Conservation (phyloP, 306 rosid species). For the Astragalus glycyphyllos region DNA sequence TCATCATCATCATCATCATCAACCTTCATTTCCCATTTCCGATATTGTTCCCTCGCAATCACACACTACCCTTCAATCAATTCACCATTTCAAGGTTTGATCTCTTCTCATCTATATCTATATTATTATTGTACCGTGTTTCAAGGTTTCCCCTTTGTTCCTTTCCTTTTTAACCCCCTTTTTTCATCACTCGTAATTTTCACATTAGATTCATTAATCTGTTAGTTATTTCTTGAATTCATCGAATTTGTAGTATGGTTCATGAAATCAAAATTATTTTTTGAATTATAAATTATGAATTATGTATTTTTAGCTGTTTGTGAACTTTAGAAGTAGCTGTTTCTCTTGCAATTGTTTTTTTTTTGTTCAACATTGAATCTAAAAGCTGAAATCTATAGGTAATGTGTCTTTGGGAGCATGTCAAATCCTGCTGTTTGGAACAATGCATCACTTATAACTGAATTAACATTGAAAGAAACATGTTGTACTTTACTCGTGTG, state of each 20-base stretch:
- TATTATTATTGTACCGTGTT: not conserved
- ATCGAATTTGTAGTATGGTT: not conserved
- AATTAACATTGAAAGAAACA: constrained; percentile 12
- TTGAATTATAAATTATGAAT: not conserved
- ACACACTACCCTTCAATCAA: constrained; percentile 1
- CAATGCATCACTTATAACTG: constrained; percentile 4
- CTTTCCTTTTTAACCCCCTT: not conserved
- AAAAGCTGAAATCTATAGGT: not conserved
- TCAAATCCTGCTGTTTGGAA: not conserved
- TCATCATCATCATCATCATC: no score
- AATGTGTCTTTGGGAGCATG: constrained; percentile 18
- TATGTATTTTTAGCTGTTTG: not conserved
- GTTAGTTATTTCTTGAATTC: not conserved
- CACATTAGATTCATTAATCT: not conserved
- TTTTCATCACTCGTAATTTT: not conserved
- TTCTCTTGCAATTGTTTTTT: constrained; percentile 1
- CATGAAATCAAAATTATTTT: not conserved
- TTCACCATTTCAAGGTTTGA: constrained; percentile 20
- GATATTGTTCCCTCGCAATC: not conserved
- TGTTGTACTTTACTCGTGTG: constrained; percentile 6
- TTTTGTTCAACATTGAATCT: not conserved
- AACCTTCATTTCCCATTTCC: not conserved
- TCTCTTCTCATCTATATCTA: not conserved
- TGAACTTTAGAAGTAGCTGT: not conserved
- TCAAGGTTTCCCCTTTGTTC: constrained; percentile 5